Evolutionary conservation across 192 early-diverging fungal species (phyloP), one percentile per base, ranked within the genome.

Genomic region (Backusella psychrophila): DNA sequence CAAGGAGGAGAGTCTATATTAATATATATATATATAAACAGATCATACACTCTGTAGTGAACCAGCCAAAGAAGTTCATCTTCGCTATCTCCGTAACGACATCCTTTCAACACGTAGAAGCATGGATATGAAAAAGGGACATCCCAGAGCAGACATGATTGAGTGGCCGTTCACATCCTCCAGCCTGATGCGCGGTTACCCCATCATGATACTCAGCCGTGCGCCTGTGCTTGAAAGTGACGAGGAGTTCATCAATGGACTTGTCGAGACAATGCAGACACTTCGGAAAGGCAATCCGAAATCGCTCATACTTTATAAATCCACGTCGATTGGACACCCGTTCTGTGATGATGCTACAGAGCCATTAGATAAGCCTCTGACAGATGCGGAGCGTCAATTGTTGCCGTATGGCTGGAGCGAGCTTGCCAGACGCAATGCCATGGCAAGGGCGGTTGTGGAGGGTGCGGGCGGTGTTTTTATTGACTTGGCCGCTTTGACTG

Each of bases 21-120:
- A 41, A 44, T 42, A 14, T 44, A 44, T 44, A 59, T 26, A 26
- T 29, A 23, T 12, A 63, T 63, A 23, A 29, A 33, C 33, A 83
- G 82, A 83, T 52, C 82, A 83, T 68, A 83, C 76, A 3, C 3
- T 83, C 7, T 83, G 82, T 23, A 66, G 56, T 38, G 71, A 39
- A 11, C 78, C 82, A 6, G 34, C 21, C 11, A 9, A 26, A 19
- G 56, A 77, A 36, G 35, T 70, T 1, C 21, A 49, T n/a, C 52
- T 83, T n/a, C 76, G 79, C 19, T 83, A 80, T 72, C 71, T 88
- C 2, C 74, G 88, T 6, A 88, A 90, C 75, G 88, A 90, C 74
- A 11, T 85, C 6, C 69, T 90, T 3, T 87, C 88, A 3, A 38
- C 73, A 0, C 29, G 35, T 0, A 68, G 76, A 21, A 46, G 39